These are phyloP conservation scores for Thielaviopsis musarum DNA, from an alignment of 2,329 filamentous ascomycete genomes.

Conservation along the genomic window DNA sequence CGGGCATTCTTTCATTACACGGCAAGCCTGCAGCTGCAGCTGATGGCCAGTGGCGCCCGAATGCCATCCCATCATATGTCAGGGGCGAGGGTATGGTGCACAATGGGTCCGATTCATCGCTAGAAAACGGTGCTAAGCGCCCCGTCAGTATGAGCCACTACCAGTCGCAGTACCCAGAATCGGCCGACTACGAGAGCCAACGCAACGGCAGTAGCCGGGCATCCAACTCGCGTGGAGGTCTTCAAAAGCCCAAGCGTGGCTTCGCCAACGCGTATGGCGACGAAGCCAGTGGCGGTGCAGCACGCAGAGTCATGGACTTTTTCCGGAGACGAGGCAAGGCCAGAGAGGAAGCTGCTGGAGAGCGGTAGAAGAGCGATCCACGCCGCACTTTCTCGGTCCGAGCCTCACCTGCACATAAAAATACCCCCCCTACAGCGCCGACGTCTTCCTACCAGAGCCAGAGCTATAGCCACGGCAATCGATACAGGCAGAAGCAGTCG, in stretches of 20 bases:
- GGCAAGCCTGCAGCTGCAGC: not conserved
- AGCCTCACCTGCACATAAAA: constrained; percentile 3
- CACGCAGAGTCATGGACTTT: constrained; percentile 94
- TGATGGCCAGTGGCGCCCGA: constrained; percentile 17
- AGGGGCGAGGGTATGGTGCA: constrained; percentile 28
- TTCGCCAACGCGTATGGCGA: constrained; percentile 85
- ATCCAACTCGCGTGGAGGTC: constrained; percentile 30
- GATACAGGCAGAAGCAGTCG: not conserved
- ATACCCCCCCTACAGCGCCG: not conserved
- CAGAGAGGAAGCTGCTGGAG: constrained; percentile 9
- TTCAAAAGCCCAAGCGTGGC: constrained; percentile 66
- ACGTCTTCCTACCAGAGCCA: not conserved
- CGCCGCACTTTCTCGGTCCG: constrained; percentile 10
- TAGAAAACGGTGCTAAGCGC: constrained; percentile 21
- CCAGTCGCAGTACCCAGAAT: constrained; percentile 25
- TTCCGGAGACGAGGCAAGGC: constrained; percentile 77
- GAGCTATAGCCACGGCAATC: not conserved
- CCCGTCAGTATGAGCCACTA: constrained; percentile 24
- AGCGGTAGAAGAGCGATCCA: constrained; percentile 10
- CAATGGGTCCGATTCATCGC: constrained; percentile 36
- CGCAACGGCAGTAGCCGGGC: constrained; percentile 20
- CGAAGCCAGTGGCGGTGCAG: constrained; percentile 57
- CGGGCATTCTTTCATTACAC: constrained; percentile 3
- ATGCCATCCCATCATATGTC: constrained; percentile 26
- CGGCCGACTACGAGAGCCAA: constrained; percentile 26